These are phyloP conservation scores for Cryptococcus neoformans DNA, from an alignment of 1,284 basidiomycete genomes.

Conservation along the genomic window DNA sequence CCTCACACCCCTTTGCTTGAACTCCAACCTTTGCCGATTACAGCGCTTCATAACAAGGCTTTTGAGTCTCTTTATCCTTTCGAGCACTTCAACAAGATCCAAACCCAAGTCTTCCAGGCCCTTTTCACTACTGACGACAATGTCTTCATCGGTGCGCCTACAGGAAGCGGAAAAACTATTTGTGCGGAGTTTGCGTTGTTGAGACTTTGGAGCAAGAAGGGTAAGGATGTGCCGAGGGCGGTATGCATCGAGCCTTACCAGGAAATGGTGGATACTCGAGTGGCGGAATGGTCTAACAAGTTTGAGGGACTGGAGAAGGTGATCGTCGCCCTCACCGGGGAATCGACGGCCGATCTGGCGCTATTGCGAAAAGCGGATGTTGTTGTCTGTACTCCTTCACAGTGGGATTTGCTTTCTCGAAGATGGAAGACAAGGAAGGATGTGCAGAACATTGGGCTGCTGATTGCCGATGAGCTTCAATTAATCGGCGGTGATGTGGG, in stretches of 20 bases:
- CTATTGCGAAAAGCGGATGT: constrained; percentile 86
- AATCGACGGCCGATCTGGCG: constrained; percentile 89
- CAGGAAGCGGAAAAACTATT: constrained; percentile 95
- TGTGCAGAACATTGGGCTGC: constrained; percentile 85
- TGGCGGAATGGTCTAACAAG: constrained; percentile 83
- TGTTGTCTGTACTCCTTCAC: constrained; percentile 82
- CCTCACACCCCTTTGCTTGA: constrained; percentile 89
- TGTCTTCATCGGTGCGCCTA: constrained; percentile 92
- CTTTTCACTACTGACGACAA: constrained; percentile 95
- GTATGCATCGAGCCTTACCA: constrained; percentile 97
- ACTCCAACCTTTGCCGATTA: constrained; percentile 83
- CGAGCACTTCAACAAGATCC: constrained; percentile 93
- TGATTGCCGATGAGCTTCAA: constrained; percentile 95
- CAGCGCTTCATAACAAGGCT: constrained; percentile 87
- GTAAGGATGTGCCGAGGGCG: constrained; percentile 74
- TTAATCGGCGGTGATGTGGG: constrained; percentile 89
- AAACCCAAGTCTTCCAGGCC: constrained; percentile 98
- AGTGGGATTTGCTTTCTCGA: constrained; percentile 97
- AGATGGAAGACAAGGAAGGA: constrained; percentile 94
- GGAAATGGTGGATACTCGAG: constrained; percentile 90
- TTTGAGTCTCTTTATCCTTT: constrained; percentile 85
- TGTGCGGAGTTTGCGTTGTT: constrained; percentile 95
- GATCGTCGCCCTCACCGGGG: constrained; percentile 88
- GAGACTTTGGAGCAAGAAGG: constrained; percentile 82
- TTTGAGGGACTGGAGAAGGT: constrained; percentile 83